Conservation (phyloP, 495 filamentous ascomycete species). For the Bathelium albidoporum region DNA sequence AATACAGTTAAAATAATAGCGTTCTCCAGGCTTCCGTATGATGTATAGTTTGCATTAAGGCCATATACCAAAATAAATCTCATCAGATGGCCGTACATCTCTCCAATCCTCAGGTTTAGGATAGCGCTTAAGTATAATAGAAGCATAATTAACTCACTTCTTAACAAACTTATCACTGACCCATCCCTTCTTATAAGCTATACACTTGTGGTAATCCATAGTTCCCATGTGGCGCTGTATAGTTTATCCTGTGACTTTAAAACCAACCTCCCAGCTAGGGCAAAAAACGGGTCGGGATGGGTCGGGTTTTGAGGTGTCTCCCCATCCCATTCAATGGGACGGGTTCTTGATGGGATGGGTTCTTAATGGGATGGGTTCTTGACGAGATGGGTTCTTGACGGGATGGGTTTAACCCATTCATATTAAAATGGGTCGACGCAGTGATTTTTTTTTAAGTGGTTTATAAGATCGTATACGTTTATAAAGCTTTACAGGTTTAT, state of each 20-base stretch:
- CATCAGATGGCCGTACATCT: not conserved
- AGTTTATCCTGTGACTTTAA: not conserved
- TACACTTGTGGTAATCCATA: conserved; percentile 9
- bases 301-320: no score
- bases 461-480: no score
- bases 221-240: not conserved
- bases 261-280: not conserved
- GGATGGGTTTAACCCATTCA: no score
- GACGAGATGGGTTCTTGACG: no score
- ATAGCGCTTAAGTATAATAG: conserved; percentile 1
- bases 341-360: no score
- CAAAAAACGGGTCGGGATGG: no score
- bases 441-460: no score
- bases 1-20: conserved; percentile 9
- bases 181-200: conserved; percentile 1
- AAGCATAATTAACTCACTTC: not conserved
- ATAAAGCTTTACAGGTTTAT: no score
- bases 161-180: not conserved
- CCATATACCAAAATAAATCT: not conserved
- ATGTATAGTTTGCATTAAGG: not conserved
- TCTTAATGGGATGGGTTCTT: no score
- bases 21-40: conserved; percentile 1
- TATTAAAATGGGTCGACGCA: no score
- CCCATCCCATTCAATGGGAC: no score
- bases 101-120: conserved; percentile 3